Percentiles rank a stretch among this genome's conserved stretches.
These are phyloP conservation scores for Ganoderma sinense DNA, from an alignment of 1,284 basidiomycete genomes.

Conservation along the genomic window DNA sequence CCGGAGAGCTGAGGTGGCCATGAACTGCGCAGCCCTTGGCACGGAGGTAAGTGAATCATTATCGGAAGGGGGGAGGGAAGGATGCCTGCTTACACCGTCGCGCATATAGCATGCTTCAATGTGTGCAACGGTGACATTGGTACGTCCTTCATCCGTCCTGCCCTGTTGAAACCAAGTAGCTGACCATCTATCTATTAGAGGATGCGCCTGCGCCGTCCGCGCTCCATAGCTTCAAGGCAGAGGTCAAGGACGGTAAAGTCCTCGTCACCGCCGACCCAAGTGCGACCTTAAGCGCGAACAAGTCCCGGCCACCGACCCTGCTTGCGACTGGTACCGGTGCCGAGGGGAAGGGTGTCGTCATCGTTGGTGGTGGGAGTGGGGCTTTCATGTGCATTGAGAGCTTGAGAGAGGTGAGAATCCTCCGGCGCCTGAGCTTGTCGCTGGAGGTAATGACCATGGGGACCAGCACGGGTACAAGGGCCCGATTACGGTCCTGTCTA, in stretches of 20 bases:
- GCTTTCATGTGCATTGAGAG: slow-evolving; percentile 85
- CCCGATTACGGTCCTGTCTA: slow-evolving; percentile 81
- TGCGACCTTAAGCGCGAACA: slow-evolving; percentile 75
- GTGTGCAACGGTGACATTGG: slow-evolving; percentile 83
- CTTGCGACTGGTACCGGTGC: slow-evolving; percentile 44
- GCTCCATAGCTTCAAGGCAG: slow-evolving; percentile 83
- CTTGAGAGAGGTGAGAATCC: slow-evolving; percentile 70
- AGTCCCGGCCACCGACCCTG: slow-evolving; percentile 64
- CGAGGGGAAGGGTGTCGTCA: slow-evolving; percentile 68
- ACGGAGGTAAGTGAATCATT: slow-evolving; percentile 70
- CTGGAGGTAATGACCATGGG: slow-evolving; percentile 11
- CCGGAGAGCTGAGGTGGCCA: slow-evolving; percentile 7
- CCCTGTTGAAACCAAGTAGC: not conserved
- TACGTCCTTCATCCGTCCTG: slow-evolving; percentile 36
- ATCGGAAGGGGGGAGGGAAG: not conserved
- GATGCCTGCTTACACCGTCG: slow-evolving; percentile 8
- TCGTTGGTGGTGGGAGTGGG: slow-evolving; percentile 89
- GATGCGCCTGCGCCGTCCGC: slow-evolving; percentile 90
- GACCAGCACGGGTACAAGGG: slow-evolving; percentile 79
- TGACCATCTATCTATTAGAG: slow-evolving; percentile 57
- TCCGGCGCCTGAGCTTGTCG: not conserved
- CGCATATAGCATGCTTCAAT: slow-evolving; percentile 82
- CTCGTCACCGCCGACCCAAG: slow-evolving; percentile 80
- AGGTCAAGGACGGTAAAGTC: slow-evolving; percentile 79
- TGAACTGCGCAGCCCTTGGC: slow-evolving; percentile 75